Conservation (phyloP, 352 stramenopile species). For the Phytophthora brassicae region DNA sequence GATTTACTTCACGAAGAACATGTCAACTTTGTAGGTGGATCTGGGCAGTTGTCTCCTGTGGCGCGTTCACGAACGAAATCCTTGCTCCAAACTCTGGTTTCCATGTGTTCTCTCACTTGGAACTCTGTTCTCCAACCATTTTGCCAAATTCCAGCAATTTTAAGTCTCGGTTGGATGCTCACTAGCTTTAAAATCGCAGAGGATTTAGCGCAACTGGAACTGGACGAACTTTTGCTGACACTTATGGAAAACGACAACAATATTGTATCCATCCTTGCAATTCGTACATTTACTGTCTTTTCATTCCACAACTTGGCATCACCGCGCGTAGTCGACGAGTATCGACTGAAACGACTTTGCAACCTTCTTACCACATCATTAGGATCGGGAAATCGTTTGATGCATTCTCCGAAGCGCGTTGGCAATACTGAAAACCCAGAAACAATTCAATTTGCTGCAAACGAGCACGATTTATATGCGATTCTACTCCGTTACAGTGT, state of each 20-base stretch:
- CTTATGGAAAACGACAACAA: slow-evolving; percentile 16
- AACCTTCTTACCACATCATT: slow-evolving; percentile 22
- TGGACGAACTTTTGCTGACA: slow-evolving; percentile 20
- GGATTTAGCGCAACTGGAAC: slow-evolving; percentile 17
- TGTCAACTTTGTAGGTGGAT: slow-evolving; percentile 23
- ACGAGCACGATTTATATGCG: background rate
- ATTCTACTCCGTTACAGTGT: slow-evolving; percentile 8
- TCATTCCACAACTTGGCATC: slow-evolving; percentile 20
- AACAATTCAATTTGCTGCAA: slow-evolving; percentile 18
- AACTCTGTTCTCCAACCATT: slow-evolving; percentile 17
- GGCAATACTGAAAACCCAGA: slow-evolving; percentile 7
- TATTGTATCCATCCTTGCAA: slow-evolving; percentile 14
- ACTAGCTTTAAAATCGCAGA: slow-evolving; percentile 13
- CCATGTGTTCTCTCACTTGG: slow-evolving; percentile 25
- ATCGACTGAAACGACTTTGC: slow-evolving; percentile 16
- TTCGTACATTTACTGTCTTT: slow-evolving; percentile 3
- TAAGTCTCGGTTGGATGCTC: slow-evolving; percentile 22
- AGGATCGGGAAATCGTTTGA: slow-evolving; percentile 3
- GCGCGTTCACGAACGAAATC: slow-evolving; percentile 23
- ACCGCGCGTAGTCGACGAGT: slow-evolving; percentile 1
- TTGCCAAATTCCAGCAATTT: slow-evolving; percentile 23
- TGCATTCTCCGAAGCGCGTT: slow-evolving; percentile 11
- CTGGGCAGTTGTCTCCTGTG: slow-evolving; percentile 15
- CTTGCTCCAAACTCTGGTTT: slow-evolving; percentile 22
- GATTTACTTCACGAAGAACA: slow-evolving; percentile 18